These are phyloP conservation scores for Neobulgaria alba DNA, from an alignment of 2,329 filamentous ascomycete genomes.

Conservation along the genomic window DNA sequence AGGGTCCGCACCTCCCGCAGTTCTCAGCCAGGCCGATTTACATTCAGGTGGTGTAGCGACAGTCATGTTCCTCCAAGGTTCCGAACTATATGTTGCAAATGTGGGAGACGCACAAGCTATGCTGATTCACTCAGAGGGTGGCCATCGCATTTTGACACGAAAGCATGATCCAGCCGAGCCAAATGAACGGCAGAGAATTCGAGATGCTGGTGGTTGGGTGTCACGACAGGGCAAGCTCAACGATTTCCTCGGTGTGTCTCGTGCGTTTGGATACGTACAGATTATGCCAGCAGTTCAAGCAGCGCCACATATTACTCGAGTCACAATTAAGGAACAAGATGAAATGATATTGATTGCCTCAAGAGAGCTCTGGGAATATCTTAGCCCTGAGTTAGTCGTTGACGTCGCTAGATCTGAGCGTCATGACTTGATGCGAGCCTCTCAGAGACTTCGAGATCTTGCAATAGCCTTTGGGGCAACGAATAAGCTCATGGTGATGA, in stretches of 20 bases:
- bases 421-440: constrained; percentile 84
- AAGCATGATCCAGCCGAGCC: constrained; percentile 92
- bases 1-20: constrained; percentile 61
- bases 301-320: constrained; percentile 71
- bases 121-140: constrained; percentile 81
- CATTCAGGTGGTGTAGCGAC: constrained; percentile 88
- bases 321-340: constrained; percentile 76
- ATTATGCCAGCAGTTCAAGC: constrained; percentile 90
- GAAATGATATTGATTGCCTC: constrained; percentile 91
- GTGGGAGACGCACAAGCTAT: constrained; percentile 95
- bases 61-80: constrained; percentile 79
- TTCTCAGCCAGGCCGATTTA: constrained; percentile 81
- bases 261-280: constrained; percentile 91
- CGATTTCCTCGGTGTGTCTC: constrained; percentile 80
- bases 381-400: constrained; percentile 81
- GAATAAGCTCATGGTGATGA: constrained; percentile 98
- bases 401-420: constrained; percentile 85
- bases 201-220: constrained; percentile 91
- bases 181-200: constrained; percentile 75
- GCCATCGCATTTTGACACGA: constrained; percentile 72
- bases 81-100: constrained; percentile 89
- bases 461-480: constrained; percentile 93
- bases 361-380: constrained; percentile 88
- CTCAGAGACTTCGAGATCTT: constrained; percentile 87
- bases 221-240: constrained; percentile 92